Conservation (phyloP, 345 rosid genomes). For the Cardamine occulta region DNA sequence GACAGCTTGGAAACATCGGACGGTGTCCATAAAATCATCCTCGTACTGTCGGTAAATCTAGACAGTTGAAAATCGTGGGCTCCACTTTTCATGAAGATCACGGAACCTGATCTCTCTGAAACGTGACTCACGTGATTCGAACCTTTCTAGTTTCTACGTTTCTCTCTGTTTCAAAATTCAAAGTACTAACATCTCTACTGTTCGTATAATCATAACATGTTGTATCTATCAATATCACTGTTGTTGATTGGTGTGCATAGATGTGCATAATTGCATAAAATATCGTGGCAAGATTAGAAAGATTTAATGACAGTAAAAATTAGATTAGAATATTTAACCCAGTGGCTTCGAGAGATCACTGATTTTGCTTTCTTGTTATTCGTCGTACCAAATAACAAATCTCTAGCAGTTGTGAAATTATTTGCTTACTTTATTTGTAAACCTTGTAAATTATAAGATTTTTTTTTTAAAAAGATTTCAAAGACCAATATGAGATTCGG, state of each 20-base stretch:
- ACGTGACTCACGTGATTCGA: slow-evolving; percentile 44
- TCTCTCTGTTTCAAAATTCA: background rate
- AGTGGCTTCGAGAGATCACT: background rate
- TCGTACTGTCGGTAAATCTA: slow-evolving; percentile 42
- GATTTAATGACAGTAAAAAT: too few species aligned
- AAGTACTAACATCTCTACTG: slow-evolving; percentile 4
- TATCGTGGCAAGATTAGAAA: background rate
- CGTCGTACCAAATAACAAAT: background rate
- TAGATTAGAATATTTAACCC: too few species aligned
- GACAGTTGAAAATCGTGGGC: slow-evolving; percentile 36
- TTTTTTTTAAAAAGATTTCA: background rate
- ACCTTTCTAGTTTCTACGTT: slow-evolving; percentile 7
- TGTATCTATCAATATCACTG: slow-evolving; percentile 4
- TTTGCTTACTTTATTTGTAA: background rate
- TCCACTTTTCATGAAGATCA: slow-evolving; percentile 29
- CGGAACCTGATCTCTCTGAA: slow-evolving; percentile 31
- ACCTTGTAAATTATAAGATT: background rate
- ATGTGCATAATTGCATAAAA: background rate
- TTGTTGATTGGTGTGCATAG: background rate
- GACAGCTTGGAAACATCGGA: slow-evolving; percentile 51
- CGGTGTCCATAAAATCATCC: slow-evolving; percentile 48
- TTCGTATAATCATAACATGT: background rate
- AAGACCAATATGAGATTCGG: too few species aligned
- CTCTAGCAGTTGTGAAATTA: background rate
- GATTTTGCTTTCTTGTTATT: background rate